A percentile compares a stretch with the other conserved stretches of the same genome.
Conservation (phyloP, 371 early-diverging fungal species). For the Lichtheimia hyalospora region DNA sequence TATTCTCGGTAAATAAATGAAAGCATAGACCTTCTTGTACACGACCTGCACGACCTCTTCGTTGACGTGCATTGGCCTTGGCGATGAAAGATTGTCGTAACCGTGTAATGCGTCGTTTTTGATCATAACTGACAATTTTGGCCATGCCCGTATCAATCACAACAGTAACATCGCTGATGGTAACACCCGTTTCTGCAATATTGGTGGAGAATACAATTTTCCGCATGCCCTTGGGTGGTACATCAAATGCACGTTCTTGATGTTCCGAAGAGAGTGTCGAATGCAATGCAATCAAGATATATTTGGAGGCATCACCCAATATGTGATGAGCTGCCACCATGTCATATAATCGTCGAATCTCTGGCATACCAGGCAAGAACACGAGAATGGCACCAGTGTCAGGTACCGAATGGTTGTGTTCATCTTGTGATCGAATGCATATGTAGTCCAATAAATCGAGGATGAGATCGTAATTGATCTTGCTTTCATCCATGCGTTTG, state of each 20-base stretch:
- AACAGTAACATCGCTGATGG: constrained; percentile 92
- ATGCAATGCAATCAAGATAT: constrained; percentile 76
- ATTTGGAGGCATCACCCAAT: constrained; percentile 43
- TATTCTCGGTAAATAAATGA: constrained; percentile 62
- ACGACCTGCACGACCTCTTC: constrained; percentile 94
- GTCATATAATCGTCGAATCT: constrained; percentile 64
- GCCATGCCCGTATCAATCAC: constrained; percentile 94
- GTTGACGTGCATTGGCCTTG: constrained; percentile 85
- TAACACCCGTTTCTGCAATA: constrained; percentile 95
- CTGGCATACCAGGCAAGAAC: constrained; percentile 89
- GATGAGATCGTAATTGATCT: constrained; percentile 74
- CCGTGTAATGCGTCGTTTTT: constrained; percentile 63
- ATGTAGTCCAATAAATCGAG: constrained; percentile 66
- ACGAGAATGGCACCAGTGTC: constrained; percentile 80
- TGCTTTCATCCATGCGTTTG: constrained; percentile 59
- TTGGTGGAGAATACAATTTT: constrained; percentile 93
- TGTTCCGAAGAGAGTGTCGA: constrained; percentile 73
- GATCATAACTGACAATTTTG: constrained; percentile 70
- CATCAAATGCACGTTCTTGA: constrained; percentile 67
- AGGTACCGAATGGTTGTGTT: constrained; percentile 25
- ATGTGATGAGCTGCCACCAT: constrained; percentile 49
- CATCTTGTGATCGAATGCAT: constrained; percentile 23
- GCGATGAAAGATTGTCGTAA: constrained; percentile 73
- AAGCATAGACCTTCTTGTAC: constrained; percentile 82
- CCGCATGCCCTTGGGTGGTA: constrained; percentile 61